Percentiles rank a stretch among this genome's conserved stretches.
Conservation (phyloP, 2,329 filamentous ascomycete genomes). For the Myriangium duriaei region DNA sequence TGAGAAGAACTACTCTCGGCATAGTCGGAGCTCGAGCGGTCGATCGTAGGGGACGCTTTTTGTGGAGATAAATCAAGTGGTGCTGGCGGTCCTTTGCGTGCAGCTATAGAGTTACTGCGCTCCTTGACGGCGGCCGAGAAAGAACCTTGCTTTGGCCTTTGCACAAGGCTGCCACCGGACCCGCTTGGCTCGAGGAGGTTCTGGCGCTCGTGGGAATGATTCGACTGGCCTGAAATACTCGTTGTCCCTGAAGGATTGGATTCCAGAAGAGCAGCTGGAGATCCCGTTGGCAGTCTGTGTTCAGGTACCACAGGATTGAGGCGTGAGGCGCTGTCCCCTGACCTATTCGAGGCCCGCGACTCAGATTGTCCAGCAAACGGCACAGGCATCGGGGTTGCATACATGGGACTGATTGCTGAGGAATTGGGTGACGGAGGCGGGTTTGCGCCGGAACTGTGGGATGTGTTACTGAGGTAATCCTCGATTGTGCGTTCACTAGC, state of each 20-base stretch:
- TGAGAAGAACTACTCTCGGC: slow-evolving; percentile 46
- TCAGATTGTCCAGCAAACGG: slow-evolving; percentile 3
- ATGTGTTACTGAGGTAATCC: slow-evolving; percentile 6
- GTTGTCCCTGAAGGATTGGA: slow-evolving; percentile 1
- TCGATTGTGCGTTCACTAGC: slow-evolving; percentile 4
- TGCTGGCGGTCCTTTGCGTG: slow-evolving; percentile 72
- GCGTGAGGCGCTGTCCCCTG: background rate
- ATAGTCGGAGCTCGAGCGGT: slow-evolving; percentile 72
- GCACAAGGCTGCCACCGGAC: background rate
- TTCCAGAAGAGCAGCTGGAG: background rate
- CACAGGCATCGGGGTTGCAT: slow-evolving; percentile 7
- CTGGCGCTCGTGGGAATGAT: too few relatives aligned
- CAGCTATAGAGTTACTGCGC: slow-evolving; percentile 27
- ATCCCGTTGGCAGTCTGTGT: slow-evolving; percentile 6
- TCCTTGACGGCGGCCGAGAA: slow-evolving; percentile 20
- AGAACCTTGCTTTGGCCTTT: slow-evolving; percentile 4
- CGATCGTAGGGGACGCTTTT: slow-evolving; percentile 23
- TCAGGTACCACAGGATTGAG: slow-evolving; percentile 3
- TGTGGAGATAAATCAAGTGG: slow-evolving; percentile 56
- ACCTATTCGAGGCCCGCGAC: slow-evolving; percentile 2
- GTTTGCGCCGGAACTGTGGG: background rate
- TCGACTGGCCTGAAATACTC: too few relatives aligned
- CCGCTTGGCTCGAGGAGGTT: background rate
- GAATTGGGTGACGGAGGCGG: slow-evolving; percentile 4
- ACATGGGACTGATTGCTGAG: slow-evolving; percentile 7